These are phyloP conservation scores for Phytophthora pluvialis DNA, from an alignment of 352 stramenopile species.

Conservation along the genomic window DNA sequence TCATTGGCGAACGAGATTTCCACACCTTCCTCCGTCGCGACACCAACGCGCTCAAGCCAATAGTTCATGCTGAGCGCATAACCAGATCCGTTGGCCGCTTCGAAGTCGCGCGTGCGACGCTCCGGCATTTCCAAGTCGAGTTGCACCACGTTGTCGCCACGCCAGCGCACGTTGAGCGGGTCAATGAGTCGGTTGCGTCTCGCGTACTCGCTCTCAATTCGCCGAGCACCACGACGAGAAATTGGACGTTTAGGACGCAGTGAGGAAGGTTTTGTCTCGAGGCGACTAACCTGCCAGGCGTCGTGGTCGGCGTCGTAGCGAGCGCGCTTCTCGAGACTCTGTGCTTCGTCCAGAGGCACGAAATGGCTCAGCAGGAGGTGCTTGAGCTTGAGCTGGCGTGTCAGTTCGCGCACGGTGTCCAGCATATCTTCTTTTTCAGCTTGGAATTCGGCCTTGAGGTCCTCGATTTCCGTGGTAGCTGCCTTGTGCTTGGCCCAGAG, in stretches of 20 bases:
- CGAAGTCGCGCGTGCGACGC: slow-evolving; percentile 81
- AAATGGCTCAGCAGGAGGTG: slow-evolving; percentile 92
- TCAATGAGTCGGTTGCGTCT: slow-evolving; percentile 84
- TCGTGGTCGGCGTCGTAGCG: slow-evolving; percentile 92
- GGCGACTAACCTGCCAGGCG: slow-evolving; percentile 84
- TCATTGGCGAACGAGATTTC: slow-evolving; percentile 75
- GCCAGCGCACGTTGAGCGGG: slow-evolving; percentile 89
- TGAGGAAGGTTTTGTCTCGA: slow-evolving; percentile 68
- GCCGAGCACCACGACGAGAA: slow-evolving; percentile 61
- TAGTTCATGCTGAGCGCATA: slow-evolving; percentile 64
- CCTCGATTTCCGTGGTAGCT: slow-evolving; percentile 89
- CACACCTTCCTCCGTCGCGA: slow-evolving; percentile 47
- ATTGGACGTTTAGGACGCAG: slow-evolving; percentile 66
- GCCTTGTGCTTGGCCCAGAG: slow-evolving; percentile 94
- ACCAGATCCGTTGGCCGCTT: slow-evolving; percentile 55
- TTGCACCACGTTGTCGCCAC: slow-evolving; percentile 90
- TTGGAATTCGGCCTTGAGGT: slow-evolving; percentile 94
- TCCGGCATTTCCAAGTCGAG: slow-evolving; percentile 92
- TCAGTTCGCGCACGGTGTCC: slow-evolving; percentile 94
- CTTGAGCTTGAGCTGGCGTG: slow-evolving; percentile 95
- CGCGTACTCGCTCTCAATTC: slow-evolving; percentile 93
- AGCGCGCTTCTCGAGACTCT: slow-evolving; percentile 79
- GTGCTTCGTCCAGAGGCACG: slow-evolving; percentile 74
- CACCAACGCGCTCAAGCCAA: slow-evolving; percentile 60
- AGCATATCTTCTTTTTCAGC: slow-evolving; percentile 95